phyloP scores from a whole-genome alignment of 805 yeast species.

The Spencermartinsiella europaea region DNA sequence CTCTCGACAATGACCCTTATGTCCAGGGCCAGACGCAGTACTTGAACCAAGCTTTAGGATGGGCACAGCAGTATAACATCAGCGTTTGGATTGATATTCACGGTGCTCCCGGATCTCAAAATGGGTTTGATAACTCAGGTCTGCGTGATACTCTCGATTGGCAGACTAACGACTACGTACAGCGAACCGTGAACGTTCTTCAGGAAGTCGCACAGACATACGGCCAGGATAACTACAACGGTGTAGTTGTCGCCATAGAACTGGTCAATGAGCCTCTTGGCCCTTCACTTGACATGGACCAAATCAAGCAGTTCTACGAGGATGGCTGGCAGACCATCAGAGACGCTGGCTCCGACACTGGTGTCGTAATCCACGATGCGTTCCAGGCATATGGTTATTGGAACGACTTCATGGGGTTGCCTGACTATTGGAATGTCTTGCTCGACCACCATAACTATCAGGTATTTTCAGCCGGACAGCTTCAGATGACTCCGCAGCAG shows the following conservation, averaged over 20 bases:
- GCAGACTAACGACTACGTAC: constrained; percentile 45
- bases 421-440: constrained; percentile 58
- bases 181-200: constrained; percentile 53
- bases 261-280: constrained; percentile 88
- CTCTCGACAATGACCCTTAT: constrained; percentile 68
- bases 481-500: constrained; percentile 52
- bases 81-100: constrained; percentile 90
- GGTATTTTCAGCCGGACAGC: constrained; percentile 64
- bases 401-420: constrained; percentile 47
- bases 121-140: constrained; percentile 95
- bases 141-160: constrained; percentile 57
- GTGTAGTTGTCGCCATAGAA: constrained; percentile 79
- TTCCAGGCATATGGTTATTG: constrained; percentile 59
- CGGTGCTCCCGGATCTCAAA: constrained; percentile 96
- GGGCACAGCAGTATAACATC: constrained; percentile 60
- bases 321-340: constrained; percentile 66
- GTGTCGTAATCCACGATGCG: constrained; percentile 78
- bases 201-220: constrained; percentile 54
- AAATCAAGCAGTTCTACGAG: constrained; percentile 53
- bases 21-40: constrained; percentile 74
- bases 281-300: constrained; percentile 52
- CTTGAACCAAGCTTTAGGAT: constrained; percentile 68
- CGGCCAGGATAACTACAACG: constrained; percentile 54
- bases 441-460: constrained; percentile 91
- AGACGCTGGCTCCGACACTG: constrained; percentile 43